These are phyloP conservation scores for Cryptococcus amylolentus DNA, from an alignment of 1,284 basidiomycete species.

Conservation along the genomic window DNA sequence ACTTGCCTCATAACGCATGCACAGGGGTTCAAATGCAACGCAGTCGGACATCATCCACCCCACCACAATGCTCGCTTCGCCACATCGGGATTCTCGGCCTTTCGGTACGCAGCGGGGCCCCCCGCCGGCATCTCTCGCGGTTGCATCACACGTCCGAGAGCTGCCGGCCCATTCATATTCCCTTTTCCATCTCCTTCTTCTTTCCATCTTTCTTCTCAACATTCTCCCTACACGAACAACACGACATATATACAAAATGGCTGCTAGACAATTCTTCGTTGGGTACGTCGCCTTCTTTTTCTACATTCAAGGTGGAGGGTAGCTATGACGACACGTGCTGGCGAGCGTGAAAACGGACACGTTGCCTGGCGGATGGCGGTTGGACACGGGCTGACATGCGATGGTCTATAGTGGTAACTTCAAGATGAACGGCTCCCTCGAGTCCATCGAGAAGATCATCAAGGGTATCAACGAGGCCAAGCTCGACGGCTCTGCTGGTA, in stretches of 20 bases:
- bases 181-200: not conserved
- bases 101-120: not conserved
- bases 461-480: constrained; percentile 68
- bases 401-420: constrained; percentile 74
- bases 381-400: not conserved
- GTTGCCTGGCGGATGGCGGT: not conserved
- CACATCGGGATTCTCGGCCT: constrained; percentile 4
- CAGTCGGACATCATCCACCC: not conserved
- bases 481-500: constrained; percentile 70
- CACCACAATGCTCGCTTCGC: not conserved
- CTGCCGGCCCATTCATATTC: not conserved
- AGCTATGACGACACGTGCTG: not conserved
- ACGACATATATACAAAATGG: constrained; percentile 26
- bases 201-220: not conserved
- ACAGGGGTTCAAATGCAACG: constrained; percentile 1
- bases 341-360: too few species aligned
- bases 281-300: constrained; percentile 29
- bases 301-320: not conserved
- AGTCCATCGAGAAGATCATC: constrained; percentile 64
- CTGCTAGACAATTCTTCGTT: constrained; percentile 44
- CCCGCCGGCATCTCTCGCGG: not conserved
- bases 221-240: not conserved
- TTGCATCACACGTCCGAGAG: not conserved
- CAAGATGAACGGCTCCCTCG: constrained; percentile 80
- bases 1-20: too few species aligned